Base-by-base conservation (phyloP, 768 basidiomycete genomes). In the Mycena metata region DNA sequence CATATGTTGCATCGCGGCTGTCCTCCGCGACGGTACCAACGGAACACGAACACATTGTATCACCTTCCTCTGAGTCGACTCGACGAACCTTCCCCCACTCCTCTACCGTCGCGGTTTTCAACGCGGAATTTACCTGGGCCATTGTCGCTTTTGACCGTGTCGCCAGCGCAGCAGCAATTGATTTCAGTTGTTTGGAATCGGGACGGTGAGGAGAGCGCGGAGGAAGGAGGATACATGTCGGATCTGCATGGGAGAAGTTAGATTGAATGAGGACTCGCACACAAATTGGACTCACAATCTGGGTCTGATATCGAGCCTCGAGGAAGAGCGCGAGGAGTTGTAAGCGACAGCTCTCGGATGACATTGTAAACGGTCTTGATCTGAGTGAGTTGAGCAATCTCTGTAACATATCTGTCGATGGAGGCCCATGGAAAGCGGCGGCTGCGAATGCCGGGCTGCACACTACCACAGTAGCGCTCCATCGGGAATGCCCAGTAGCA, bases 401-500 rank as follows among this genome's bases (percentile, higher is more conserved):
- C 77, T 12, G 74, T 24, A 13, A 79, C 67, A 57, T 73, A 78
- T 21, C 67, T 61, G 57, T 77, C 75, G 15, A 84, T 69, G 9
- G 71, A 70, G 11, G 74, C 71, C 69, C 73, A 83, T 24, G 83
- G 82, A 69, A 76, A 72, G 2, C 73, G 60, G 21, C 77, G 73
- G 47, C 76, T 80, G 39, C 69, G 71, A 60, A 83, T 75, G 2
- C 70, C 68, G 4, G 67, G 74, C 21, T 65, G 58, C 5, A 84
- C 66, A 2, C 21, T 30, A 0, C 81, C 78, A 64, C 83, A 83
- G 62, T 77, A 81, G 5, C 79, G 72, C 65, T 84, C 83, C 76
- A 82, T 82, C 0, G 76, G 73, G 71, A 83, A 83, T 11, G 80
- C 75, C 82, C 82, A 81, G 51, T 76, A 79, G 1, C 71, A 66